These are phyloP conservation scores for Wakefieldia striispora DNA, from an alignment of 768 basidiomycete genomes.

Conservation along the genomic window DNA sequence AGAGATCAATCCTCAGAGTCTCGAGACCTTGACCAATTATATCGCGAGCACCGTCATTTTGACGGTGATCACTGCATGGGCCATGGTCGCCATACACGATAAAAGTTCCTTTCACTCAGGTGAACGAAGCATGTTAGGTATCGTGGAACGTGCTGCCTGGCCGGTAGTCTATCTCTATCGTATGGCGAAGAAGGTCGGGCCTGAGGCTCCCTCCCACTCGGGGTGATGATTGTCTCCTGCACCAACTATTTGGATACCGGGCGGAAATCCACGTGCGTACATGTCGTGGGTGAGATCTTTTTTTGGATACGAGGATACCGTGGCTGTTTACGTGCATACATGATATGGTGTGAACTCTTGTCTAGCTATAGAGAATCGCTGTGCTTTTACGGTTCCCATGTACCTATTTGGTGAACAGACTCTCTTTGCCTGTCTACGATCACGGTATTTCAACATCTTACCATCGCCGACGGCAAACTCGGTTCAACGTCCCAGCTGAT, in stretches of 20 bases:
- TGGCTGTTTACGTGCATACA: background rate
- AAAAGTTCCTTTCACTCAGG: constrained; percentile 22
- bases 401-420: too few species aligned
- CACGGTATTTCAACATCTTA: too few species aligned
- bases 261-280: background rate
- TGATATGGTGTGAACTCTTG: background rate
- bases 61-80: constrained; percentile 53
- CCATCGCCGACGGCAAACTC: too few species aligned
- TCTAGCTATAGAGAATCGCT: background rate
- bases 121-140: background rate
- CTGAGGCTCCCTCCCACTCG: background rate
- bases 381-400: too few species aligned
- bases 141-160: constrained; percentile 20
- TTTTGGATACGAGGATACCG: background rate
- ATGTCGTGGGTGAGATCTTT: background rate
- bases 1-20: constrained; percentile 29
- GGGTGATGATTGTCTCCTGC: background rate
- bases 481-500: too few species aligned
- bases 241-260: background rate
- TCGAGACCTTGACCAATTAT: constrained; percentile 38
- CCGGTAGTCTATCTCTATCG: constrained; percentile 9
- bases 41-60: constrained; percentile 45
- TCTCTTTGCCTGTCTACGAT: too few species aligned
- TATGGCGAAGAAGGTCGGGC: background rate
- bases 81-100: constrained; percentile 51